Evolutionary conservation across 176 grass and related monocot genomes (phyloP), one percentile per base, ranked within the genome.

Genomic region (Carex parvula): DNA sequence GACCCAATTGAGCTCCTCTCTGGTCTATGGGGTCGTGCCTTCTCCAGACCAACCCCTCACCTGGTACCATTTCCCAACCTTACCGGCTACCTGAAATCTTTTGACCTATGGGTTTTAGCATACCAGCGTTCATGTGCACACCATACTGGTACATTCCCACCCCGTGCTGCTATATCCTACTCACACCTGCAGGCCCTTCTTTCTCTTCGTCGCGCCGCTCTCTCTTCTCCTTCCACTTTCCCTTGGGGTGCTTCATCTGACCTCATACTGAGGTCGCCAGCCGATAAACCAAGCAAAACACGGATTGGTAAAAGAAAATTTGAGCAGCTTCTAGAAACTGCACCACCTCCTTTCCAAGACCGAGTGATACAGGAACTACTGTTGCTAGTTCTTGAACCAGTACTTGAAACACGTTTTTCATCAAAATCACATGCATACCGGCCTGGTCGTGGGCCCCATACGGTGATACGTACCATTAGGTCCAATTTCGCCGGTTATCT

Each of bases 71-170:
- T 99, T 83, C 85, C 96, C 53, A 93, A 94, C 83, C 96, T 99
- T 86, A 95, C 96, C 37, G 93, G 93, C 17, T 95, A 93, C 85
- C 85, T 91, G 85, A 88, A 89, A 73, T 89, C 91, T 85, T 90
- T 95, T 65, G 92, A 95, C 64, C 89, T 99, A 18, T 99, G 93
- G 96, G 83, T 99, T 44, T 90, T 95, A 60, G 94, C 96, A 52
- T 93, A 95, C 91, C 91, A 99, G 87, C 93, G 89, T 20, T 61
- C 96, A 60, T 95, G 91, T 81, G 96, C 96, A 22, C 89, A 95
- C 83, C 86, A 90, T 84, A 99, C 88, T 16, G 96, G 91, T 52
- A 81, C 93, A 71, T 99, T 93, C 76, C 91, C 93, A 4, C 89
- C 88, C 3, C 91, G 89, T 63, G 76, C 74, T 0, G 91, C 91